Percentiles rank a stretch among this genome's conserved stretches.
phyloP scores from a whole-genome alignment of 345 rosid species.

The Eutrema heterophyllum region DNA sequence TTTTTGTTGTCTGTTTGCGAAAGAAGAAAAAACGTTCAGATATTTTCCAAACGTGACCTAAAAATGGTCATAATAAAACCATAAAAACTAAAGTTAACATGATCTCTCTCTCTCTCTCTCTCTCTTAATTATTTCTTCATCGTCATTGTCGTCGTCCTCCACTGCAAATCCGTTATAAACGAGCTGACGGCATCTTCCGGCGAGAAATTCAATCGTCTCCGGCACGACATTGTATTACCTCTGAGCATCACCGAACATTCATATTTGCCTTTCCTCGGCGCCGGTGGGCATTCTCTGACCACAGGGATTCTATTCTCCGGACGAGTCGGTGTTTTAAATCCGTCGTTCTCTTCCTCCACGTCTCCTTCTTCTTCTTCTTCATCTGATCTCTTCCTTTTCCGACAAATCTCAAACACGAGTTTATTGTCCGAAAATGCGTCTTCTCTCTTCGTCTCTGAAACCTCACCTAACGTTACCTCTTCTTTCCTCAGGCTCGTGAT shows the following conservation, averaged over 20 bases:
- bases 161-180: slow-evolving; percentile 20
- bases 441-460: background rate
- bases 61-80: background rate
- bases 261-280: slow-evolving; percentile 6
- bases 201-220: slow-evolving; percentile 21
- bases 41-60: slow-evolving; percentile 31
- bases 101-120: too few species aligned
- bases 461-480: background rate
- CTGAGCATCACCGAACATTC: background rate
- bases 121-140: slow-evolving; percentile 12
- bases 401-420: background rate
- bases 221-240: slow-evolving; percentile 3
- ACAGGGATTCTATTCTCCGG: slow-evolving; percentile 26
- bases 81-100: background rate
- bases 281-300: slow-evolving; percentile 28
- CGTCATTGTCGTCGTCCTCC: slow-evolving; percentile 26
- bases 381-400: slow-evolving; percentile 28
- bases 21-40: slow-evolving; percentile 16
- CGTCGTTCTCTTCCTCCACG: slow-evolving; percentile 14
- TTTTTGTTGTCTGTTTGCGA: background rate
- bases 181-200: slow-evolving; percentile 5
- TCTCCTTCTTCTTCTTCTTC: slow-evolving; percentile 1
- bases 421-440: slow-evolving; percentile 4
- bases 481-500: background rate
- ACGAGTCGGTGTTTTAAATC: slow-evolving; percentile 31